Evolutionary conservation across 31 red algal species (phyloP).

Genomic region (Odonthalia washingtoniensis): DNA sequence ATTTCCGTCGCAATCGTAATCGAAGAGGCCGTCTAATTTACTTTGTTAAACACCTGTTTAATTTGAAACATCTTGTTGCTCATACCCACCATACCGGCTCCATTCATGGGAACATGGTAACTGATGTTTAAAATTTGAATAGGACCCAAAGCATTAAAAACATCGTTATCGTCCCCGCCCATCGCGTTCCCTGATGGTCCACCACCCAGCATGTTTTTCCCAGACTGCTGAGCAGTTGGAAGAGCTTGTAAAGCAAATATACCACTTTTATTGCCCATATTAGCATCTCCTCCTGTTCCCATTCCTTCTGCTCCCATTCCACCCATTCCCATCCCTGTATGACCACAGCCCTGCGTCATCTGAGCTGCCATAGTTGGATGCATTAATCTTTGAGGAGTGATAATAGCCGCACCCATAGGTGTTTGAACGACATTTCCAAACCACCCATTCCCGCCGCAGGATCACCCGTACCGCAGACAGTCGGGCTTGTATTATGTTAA

Average conservation of each 20-base stretch:
- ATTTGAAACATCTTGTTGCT: too few relatives aligned
- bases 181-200: slow-evolving; percentile 1
- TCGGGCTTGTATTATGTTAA: slow-evolving; percentile 52
- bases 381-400: slow-evolving; percentile 81
- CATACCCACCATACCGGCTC: slow-evolving; percentile 40
- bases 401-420: slow-evolving; percentile 75
- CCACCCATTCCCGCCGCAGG: slow-evolving; percentile 43
- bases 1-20: too few relatives aligned
- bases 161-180: slow-evolving; percentile 58
- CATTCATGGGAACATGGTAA: slow-evolving; percentile 44
- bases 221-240: slow-evolving; percentile 1
- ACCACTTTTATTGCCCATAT: slow-evolving; percentile 18
- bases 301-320: slow-evolving; percentile 28
- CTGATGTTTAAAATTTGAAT: slow-evolving; percentile 78
- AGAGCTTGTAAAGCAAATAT: slow-evolving; percentile 32
- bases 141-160: slow-evolving; percentile 64
- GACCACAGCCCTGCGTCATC: slow-evolving; percentile 63
- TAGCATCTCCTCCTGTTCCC: background rate
- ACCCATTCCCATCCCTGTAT: slow-evolving; percentile 51
- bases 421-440: slow-evolving; percentile 82
- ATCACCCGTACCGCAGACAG: too few relatives aligned
- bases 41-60: too few relatives aligned
- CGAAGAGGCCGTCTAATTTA: too few relatives aligned
- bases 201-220: background rate
- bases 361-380: slow-evolving; percentile 84